phyloP scores from a whole-genome alignment of 139 green algal genomes.

The Haematococcus sp. region DNA sequence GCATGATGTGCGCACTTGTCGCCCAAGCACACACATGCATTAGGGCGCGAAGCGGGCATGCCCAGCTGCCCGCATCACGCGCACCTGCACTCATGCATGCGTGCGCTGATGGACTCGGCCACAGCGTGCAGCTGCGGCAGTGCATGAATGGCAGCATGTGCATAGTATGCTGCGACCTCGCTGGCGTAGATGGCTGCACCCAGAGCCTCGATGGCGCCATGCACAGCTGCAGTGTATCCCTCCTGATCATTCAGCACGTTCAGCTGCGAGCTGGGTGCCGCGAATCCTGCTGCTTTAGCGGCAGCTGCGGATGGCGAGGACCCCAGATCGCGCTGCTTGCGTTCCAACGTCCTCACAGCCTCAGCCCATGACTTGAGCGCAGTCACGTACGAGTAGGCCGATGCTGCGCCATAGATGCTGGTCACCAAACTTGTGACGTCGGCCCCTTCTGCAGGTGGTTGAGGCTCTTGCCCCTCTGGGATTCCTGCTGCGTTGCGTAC shows the following conservation, averaged over 20 bases:
- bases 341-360: background rate
- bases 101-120: background rate
- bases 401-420: constrained; percentile 3
- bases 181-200: background rate
- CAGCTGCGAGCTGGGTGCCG: too few species aligned
- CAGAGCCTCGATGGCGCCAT: background rate
- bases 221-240: background rate
- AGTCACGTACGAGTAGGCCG: background rate
- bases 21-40: too few species aligned
- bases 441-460: background rate
- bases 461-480: background rate
- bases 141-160: background rate
- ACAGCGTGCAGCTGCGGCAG: background rate
- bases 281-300: background rate
- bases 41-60: too few species aligned
- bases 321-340: background rate
- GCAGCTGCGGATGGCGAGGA: background rate
- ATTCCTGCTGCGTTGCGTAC: background rate
- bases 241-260: background rate
- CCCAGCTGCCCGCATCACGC: background rate
- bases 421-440: background rate
- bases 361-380: constrained; percentile 5
- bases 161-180: background rate
- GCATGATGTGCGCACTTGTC: too few species aligned
- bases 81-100: constrained; percentile 8